Conservation (phyloP, 2,329 filamentous ascomycete genomes). For the Fusarium torreyae region DNA sequence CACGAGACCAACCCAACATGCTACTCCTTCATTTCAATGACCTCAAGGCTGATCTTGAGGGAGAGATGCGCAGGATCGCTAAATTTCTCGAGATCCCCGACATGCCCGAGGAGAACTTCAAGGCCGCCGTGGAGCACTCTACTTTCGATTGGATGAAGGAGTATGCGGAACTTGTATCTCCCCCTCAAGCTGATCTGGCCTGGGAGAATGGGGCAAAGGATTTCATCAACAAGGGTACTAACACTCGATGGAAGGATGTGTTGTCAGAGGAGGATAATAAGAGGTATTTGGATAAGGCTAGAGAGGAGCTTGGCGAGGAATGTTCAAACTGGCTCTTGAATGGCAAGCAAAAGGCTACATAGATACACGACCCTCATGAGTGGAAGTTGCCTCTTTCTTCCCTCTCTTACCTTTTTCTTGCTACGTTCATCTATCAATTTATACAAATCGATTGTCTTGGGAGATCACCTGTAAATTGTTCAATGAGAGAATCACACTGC, state of each 20-base stretch:
- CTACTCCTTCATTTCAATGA: constrained; percentile 22
- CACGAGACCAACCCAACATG: not conserved
- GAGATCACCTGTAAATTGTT: too few species aligned
- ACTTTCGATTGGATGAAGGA: constrained; percentile 32
- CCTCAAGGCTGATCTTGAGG: constrained; percentile 15
- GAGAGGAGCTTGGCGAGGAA: constrained; percentile 10
- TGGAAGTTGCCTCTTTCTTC: too few species aligned
- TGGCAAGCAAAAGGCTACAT: not conserved
- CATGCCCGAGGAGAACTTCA: constrained; percentile 14
- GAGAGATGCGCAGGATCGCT: not conserved
- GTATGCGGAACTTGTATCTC: not conserved
- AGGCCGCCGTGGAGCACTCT: constrained; percentile 3
- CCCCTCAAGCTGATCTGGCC: constrained; percentile 9
- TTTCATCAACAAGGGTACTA: constrained; percentile 18
- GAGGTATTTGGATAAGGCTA: not conserved
- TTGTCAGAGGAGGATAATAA: not conserved
- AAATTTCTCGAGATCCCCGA: constrained; percentile 4
- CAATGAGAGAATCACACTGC: too few species aligned
- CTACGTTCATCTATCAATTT: not conserved
- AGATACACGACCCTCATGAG: too few species aligned
- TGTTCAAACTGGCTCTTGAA: constrained; percentile 5
- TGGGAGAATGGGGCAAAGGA: constrained; percentile 16
- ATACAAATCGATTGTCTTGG: not conserved
- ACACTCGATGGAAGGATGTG: constrained; percentile 8
- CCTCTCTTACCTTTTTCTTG: too few species aligned